Evolutionary conservation across 1,284 basidiomycete genomes (phyloP).

Genomic region (Laetiporus sulphureus): DNA sequence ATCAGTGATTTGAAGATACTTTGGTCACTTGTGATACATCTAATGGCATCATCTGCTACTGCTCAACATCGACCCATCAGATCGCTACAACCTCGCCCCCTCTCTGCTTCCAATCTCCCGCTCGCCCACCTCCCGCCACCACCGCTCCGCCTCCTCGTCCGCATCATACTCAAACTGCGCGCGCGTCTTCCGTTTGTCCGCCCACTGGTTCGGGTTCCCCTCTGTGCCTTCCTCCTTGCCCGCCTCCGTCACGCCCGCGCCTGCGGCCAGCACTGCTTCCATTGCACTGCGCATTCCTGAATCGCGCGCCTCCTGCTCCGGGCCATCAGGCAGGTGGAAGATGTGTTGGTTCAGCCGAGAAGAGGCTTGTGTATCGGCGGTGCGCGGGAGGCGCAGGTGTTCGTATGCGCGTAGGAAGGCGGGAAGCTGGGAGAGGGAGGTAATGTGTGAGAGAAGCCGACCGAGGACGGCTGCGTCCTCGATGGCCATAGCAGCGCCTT

Average conservation of each 20-base stretch:
- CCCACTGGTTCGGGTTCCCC: conserved; percentile 45
- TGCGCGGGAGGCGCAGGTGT: conserved; percentile 38
- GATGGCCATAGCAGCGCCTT: conserved; percentile 64
- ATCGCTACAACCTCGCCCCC: no score
- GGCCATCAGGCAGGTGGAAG: conserved; percentile 51
- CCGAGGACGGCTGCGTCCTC: conserved; percentile 64
- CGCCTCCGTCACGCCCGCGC: conserved; percentile 7
- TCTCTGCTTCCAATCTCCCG: no score
- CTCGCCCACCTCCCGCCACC: conserved; percentile 35
- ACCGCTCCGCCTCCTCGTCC: conserved; percentile 39
- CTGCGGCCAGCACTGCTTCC: conserved; percentile 28
- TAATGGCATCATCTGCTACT: no score
- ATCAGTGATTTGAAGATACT: no score
- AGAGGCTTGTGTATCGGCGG: conserved; percentile 39
- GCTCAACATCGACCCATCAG: no score
- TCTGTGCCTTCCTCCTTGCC: conserved; percentile 12
- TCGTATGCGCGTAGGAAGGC: conserved; percentile 48
- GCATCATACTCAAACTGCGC: conserved; percentile 45
- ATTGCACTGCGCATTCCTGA: conserved; percentile 45
- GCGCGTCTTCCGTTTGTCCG: conserved; percentile 38
- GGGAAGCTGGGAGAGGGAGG: conserved; percentile 33
- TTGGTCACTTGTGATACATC: no score
- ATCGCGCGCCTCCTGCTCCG: conserved; percentile 45
- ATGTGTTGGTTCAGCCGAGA: conserved; percentile 44
- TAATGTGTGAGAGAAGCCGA: conserved; percentile 45